Base-by-base conservation (phyloP, 352 stramenopile species). In the Phytophthora fragariae region DNA sequence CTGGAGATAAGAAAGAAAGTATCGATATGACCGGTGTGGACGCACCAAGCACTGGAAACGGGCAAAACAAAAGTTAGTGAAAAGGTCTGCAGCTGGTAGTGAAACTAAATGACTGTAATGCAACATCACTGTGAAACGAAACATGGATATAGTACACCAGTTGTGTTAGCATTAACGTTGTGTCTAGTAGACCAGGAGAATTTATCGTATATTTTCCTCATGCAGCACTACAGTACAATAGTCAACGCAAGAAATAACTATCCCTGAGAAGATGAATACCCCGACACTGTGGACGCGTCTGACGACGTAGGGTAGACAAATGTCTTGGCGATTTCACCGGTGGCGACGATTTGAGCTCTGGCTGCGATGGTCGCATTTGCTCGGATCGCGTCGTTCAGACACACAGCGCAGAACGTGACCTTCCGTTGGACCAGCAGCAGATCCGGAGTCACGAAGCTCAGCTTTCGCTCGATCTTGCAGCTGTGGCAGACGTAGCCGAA, bases 361-460 rank as follows among this genome's bases (percentile, higher is more conserved):
- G 76, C 79, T 15, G 70, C 67, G 11, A 69, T 68, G 0, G 61
- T 54, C 0, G 79, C 74, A n/a, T 71, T 79, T 41, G 79, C 66
- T 5, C 52, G 50, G 21, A 62, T 74, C 14, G 71, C 67, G 21
- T 76, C 68, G 35, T 72, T 77, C 57, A 82, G 62, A 31, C 79
- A 86, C 12, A 68, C 62, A 5, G 65, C 60, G 44, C 79, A 85
- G 64, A 85, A 83, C 11, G 70, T 75, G 56, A 81, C 65, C 62
- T 78, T 77, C 50, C 70, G 12, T 55, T 68, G 70, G 27, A 62
- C 61, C 57, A 81, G 47, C 15, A 73, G 62, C 57, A 80, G 57
- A 68, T 85, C 78, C 5, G 66, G 54, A 2, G 72, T 72, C 59
- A 84, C 68, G 50, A 84, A 83, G 59, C 68, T 79, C 44, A 84